Evolutionary conservation across 768 basidiomycete species (phyloP).

Genomic region (Tephrocybe rancida): DNA sequence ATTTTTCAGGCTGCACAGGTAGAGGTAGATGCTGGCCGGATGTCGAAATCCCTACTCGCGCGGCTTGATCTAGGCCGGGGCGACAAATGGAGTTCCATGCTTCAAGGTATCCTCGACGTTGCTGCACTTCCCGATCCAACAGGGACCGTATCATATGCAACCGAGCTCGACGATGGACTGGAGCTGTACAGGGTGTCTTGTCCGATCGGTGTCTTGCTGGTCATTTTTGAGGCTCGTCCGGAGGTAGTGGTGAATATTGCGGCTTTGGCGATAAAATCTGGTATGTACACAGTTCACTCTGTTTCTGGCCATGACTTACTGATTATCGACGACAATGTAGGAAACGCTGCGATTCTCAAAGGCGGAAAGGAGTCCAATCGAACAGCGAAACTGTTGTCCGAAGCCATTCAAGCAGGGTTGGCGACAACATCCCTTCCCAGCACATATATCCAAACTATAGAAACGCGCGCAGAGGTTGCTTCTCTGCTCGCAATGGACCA

Average conservation of each 20-base stretch:
- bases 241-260: constrained; percentile 99
- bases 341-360: constrained; percentile 96
- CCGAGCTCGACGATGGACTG: constrained; percentile 83
- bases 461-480: constrained; percentile 90
- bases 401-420: constrained; percentile 80
- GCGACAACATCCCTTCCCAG: constrained; percentile 70
- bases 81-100: constrained; percentile 95
- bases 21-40: constrained; percentile 81
- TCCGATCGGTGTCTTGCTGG: constrained; percentile 93
- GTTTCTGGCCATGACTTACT: neutral
- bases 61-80: constrained; percentile 77
- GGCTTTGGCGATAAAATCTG: constrained; percentile 94
- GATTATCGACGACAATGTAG: constrained; percentile 40
- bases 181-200: constrained; percentile 94
- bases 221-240: constrained; percentile 96
- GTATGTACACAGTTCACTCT: constrained; percentile 41
- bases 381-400: constrained; percentile 76
- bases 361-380: constrained; percentile 94
- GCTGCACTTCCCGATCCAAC: constrained; percentile 85
- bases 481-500: constrained; percentile 83
- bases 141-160: constrained; percentile 84
- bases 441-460: constrained; percentile 89
- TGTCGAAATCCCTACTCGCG: constrained; percentile 83
- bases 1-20: constrained; percentile 63
- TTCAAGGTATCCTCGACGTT: constrained; percentile 88